Evolutionary conservation across 2,329 filamentous ascomycete genomes (phyloP), one percentile per base, ranked within the genome.

Genomic region (Penicillium oxalicum): DNA sequence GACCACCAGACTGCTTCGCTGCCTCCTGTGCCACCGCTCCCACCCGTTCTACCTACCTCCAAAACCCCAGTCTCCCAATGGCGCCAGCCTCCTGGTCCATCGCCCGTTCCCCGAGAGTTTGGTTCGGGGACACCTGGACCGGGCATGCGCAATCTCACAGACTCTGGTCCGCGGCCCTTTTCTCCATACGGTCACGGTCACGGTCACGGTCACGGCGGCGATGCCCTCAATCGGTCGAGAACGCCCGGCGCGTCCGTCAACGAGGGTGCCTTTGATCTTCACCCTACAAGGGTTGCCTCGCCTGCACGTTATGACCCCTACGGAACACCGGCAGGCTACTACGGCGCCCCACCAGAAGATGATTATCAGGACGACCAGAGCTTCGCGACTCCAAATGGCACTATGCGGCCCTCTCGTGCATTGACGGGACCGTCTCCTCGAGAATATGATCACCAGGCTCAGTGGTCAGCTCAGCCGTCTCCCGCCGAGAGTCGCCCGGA

Each of bases 11-110:
- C 49, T 11, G 60, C 58, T 34, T 53, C 64, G 2, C 55, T 61
- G 11, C 65, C 66, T 4, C 63, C 64, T 4, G 60, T 68, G 4
- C 66, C 66, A 3, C 59, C 65, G 27, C 48, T 68, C 13, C 64
- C 66, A 1, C 40, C 41, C 6, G 56, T 48, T 26, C 37, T 63
- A 9, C 57, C 63, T 8, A 59, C 64, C 9, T 50, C 58, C n/a
- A 47, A 59, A 24, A 58, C 58, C 44, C 59, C 58, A 18, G 59
- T 58, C 24, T 56, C 58, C 13, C 61, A 64, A 45, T 54, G 58
- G 29, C 63, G 58, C 34, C 46, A 51, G 24, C 54, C 56, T 2
- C 54, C 63, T 32, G 59, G 55, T n/a, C 59, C 60, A 11, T 61
- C 61, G 29, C 56, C 59, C 33, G 55, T 51, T 18, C 40, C 56